Evolutionary conservation across 352 stramenopile species (phyloP).

Genomic region (Phytophthora macrochlamydospora): DNA sequence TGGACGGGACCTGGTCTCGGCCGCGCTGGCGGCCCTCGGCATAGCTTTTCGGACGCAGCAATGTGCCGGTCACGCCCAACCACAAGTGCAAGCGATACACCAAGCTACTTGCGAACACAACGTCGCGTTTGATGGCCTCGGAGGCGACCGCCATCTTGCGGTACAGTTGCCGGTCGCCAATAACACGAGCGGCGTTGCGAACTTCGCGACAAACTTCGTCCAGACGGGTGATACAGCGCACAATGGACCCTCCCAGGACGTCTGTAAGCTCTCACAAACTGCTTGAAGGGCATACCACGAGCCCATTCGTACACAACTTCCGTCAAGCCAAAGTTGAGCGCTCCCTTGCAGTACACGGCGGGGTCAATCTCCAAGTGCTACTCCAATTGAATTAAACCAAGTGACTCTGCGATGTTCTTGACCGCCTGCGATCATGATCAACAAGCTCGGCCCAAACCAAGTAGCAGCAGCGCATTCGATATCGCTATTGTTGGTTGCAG

Average conservation of each 20-base stretch:
- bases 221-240: slow-evolving; percentile 96
- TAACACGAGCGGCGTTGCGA: slow-evolving; percentile 93
- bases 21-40: no score
- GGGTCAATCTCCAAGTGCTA: slow-evolving; percentile 90
- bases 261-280: slow-evolving; percentile 95
- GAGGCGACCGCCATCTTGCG: slow-evolving; percentile 98
- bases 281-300: slow-evolving; percentile 96
- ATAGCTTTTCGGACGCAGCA: no score
- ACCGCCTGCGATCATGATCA: slow-evolving; percentile 70
- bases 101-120: slow-evolving; percentile 97
- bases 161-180: slow-evolving; percentile 95
- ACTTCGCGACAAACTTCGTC: slow-evolving; percentile 98
- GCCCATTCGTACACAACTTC: slow-evolving; percentile 98
- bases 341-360: slow-evolving; percentile 89
- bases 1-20: no score
- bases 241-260: slow-evolving; percentile 98
- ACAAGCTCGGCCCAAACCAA: no score
- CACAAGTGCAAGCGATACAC: no score
- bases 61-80: no score
- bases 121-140: slow-evolving; percentile 97
- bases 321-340: slow-evolving; percentile 96
- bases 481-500: no score
- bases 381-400: slow-evolving; percentile 84
- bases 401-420: slow-evolving; percentile 80
- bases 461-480: no score